A percentile compares a stretch with the other conserved stretches of the same genome.
Conservation (phyloP, 2,329 filamentous ascomycete species). For the Ilyonectria mors-panacis region DNA sequence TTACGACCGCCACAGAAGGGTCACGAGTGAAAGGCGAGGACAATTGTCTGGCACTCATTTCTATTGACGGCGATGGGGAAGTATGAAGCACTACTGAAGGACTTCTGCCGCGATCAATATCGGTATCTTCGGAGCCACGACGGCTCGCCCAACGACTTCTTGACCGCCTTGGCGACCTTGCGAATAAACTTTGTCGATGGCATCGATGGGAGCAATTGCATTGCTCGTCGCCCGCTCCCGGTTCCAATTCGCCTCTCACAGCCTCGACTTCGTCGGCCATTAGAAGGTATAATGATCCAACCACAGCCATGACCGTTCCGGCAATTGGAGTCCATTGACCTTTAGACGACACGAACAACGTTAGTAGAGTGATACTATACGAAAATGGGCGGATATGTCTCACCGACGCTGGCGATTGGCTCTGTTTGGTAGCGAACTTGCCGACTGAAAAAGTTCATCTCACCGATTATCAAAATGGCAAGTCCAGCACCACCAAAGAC, state of each 20-base stretch:
- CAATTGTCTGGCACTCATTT: not conserved
- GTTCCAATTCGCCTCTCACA: conserved; percentile 20
- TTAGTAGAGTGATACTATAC: accelerated
- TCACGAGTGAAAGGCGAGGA: not conserved
- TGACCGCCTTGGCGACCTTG: not conserved
- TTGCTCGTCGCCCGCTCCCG: not conserved
- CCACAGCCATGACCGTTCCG: conserved; percentile 69
- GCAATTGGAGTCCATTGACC: conserved; percentile 74
- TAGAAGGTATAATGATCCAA: conserved; percentile 72
- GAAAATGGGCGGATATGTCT: conserved; percentile 35
- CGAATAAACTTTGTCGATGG: not conserved
- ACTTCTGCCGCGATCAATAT: not conserved
- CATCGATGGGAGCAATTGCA: conserved; percentile 37
- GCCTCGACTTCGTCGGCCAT: conserved; percentile 54
- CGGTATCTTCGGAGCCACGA: not conserved
- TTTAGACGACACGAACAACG: conserved; percentile 35
- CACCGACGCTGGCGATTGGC: conserved; percentile 73
- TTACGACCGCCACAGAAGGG: not conserved
- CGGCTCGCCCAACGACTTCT: conserved; percentile 11
- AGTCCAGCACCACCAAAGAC: conserved; percentile 72
- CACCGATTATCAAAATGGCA: conserved; percentile 72
- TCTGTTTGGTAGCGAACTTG: conserved; percentile 73
- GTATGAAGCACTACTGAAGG: not conserved
- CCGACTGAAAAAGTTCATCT: conserved; percentile 74
- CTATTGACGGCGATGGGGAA: not conserved